Base-by-base conservation (phyloP, 176 grass and related monocot species). In the Carex parvula region DNA sequence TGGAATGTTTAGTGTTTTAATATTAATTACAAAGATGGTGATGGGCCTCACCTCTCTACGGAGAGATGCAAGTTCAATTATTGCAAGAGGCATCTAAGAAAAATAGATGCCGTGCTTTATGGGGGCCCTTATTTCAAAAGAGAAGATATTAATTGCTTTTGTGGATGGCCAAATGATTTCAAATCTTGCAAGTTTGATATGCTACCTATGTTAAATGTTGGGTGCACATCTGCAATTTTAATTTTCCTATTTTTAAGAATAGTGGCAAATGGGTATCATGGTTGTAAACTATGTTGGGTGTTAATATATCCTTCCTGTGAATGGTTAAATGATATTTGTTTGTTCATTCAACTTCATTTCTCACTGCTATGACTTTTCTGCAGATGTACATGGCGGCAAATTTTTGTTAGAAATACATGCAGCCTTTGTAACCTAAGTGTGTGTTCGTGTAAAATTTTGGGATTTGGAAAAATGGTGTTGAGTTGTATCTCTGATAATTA, bases 301-400 rank as follows among this genome's bases (percentile, higher is more conserved):
- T 77, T 56, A 30, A 55, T 56, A 17, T 55, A 6, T n/a, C 12
- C 26, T 77, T 16, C 24, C 13, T 77, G 48, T 77, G 13, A 48
- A 77, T 56, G 10, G 5, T 56, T 54, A 77, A 77, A 77, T 77
- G 22, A 56, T 55, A 50, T 29, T 55, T 55, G 10, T 11, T 77
- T 77, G 26, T 56, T 30, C 2, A 29, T 76, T 24, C 4, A 56
- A 30, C 50, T 77, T 53, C 3, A 24, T 41, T 44, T 81, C n/a
- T 62, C 8, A 64, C 33, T 64, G 35, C 29, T 44, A 81, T 64
- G 20, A 33, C 61, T 82, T 15, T 29, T 52, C 46, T 83, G 80
- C 80, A 83, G 80, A 15, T 81, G 60, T 83, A 83, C 65, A 83
- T 18, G 44, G 80, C 41, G 39, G 80, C 41, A 55, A 68, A 22